Percentiles rank a stretch among this genome's conserved stretches.
phyloP scores from a whole-genome alignment of 257 asterid species.

The Voacanga thouarsii region DNA sequence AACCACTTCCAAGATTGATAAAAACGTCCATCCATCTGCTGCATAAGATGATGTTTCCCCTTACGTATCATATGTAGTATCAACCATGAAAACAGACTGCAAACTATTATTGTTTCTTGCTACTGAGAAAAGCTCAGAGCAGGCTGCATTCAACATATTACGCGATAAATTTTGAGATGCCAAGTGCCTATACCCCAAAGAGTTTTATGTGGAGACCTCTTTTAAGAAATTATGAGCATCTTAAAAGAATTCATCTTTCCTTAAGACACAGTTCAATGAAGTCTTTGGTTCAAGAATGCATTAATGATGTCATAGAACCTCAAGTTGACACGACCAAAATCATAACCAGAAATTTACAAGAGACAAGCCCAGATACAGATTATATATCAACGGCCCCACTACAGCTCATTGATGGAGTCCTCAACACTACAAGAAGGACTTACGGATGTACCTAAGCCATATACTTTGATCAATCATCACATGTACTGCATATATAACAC shows the following conservation, averaged over 20 bases:
- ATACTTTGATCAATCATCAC: slow-evolving; percentile 27
- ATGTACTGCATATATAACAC: slow-evolving; percentile 27
- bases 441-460: slow-evolving; percentile 52
- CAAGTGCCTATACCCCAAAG: not conserved
- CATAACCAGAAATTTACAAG: not conserved
- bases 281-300: not conserved
- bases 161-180: not conserved
- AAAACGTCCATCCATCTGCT: not conserved
- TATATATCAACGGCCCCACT: slow-evolving; percentile 18
- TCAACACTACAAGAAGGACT: slow-evolving; percentile 32
- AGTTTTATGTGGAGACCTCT: no score
- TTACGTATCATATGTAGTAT: not conserved
- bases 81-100: no score
- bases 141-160: not conserved
- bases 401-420: slow-evolving; percentile 37
- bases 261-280: not conserved
- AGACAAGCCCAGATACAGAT: not conserved
- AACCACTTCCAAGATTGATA: not conserved
- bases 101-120: not conserved
- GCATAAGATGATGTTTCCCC: not conserved
- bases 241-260: not conserved
- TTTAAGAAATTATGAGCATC: not conserved
- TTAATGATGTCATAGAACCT: not conserved
- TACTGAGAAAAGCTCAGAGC: not conserved
- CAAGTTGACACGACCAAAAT: slow-evolving; percentile 2